Evolutionary conservation across 768 basidiomycete species (phyloP).

Genomic region (Collybia mongolica): DNA sequence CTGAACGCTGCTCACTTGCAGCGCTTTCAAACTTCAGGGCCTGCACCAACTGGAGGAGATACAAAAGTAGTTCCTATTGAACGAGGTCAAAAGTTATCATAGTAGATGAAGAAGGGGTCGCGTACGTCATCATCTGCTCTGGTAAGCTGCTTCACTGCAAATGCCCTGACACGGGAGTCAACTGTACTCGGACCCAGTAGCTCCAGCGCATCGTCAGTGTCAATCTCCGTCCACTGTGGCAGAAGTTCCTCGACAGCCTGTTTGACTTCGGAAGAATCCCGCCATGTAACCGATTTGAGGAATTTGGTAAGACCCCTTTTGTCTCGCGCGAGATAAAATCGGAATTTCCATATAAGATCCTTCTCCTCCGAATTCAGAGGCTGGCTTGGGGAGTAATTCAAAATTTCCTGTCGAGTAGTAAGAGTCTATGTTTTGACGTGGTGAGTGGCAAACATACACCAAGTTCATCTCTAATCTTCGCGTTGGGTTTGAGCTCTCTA

Average conservation of each 20-base stretch:
- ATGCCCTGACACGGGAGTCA: constrained; percentile 89
- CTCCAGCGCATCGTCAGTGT: constrained; percentile 95
- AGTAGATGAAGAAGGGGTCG: constrained; percentile 2
- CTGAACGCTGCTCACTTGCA: constrained; percentile 72
- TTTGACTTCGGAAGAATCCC: constrained; percentile 93
- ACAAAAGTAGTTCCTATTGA: constrained; percentile 82
- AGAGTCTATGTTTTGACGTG: not conserved
- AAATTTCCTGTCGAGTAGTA: constrained; percentile 62
- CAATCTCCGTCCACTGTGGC: constrained; percentile 96
- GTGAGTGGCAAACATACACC: constrained; percentile 50
- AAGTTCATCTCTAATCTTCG: constrained; percentile 91
- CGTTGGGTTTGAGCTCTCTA: constrained; percentile 94
- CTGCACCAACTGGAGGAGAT: constrained; percentile 94
- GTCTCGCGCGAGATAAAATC: constrained; percentile 93
- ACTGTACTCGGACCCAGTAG: constrained; percentile 87
- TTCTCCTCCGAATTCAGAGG: constrained; percentile 88
- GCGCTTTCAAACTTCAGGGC: constrained; percentile 94
- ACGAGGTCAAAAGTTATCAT: constrained; percentile 3
- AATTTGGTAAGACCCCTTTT: constrained; percentile 97
- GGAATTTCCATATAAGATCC: constrained; percentile 97
- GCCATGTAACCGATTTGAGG: constrained; percentile 96
- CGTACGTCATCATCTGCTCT: constrained; percentile 93
- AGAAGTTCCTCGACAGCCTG: constrained; percentile 96
- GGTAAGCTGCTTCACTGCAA: constrained; percentile 88
- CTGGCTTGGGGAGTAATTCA: constrained; percentile 89